Percentiles rank a stretch among this genome's conserved stretches.
These are phyloP conservation scores for Chlamydomonas reinhardtii DNA, from an alignment of 163 green algal species.

Conservation along the genomic window DNA sequence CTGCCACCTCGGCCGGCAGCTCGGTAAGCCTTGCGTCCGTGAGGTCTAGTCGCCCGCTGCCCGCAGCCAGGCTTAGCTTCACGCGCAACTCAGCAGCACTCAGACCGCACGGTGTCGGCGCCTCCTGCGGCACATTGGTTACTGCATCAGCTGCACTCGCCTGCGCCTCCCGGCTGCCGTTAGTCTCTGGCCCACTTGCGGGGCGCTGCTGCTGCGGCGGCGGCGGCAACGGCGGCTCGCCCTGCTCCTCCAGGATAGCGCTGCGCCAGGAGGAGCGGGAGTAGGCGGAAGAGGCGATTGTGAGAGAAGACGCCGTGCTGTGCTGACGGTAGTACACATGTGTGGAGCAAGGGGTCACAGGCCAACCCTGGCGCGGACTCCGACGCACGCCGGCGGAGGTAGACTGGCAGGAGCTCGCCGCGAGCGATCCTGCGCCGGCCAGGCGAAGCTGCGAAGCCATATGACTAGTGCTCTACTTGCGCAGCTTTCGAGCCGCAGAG, in stretches of 20 bases:
- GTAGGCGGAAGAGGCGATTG: not conserved
- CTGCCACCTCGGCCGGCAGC: slow-evolving; percentile 70
- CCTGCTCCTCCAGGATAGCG: slow-evolving; percentile 2
- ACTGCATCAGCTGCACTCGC: not conserved
- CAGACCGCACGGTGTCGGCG: not conserved
- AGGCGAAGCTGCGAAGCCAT: too few species aligned
- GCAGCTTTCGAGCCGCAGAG: not conserved
- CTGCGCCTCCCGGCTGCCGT: not conserved
- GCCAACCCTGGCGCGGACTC: too few species aligned
- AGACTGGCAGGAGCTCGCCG: too few species aligned
- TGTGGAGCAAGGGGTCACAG: too few species aligned
- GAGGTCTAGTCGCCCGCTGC: slow-evolving; percentile 76
- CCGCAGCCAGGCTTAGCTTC: slow-evolving; percentile 65
- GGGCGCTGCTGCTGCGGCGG: too few species aligned
- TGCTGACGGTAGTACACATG: too few species aligned
- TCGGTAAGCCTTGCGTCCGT: slow-evolving; percentile 67
- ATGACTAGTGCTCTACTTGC: not conserved
- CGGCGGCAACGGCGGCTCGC: too few species aligned
- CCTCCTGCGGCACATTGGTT: too few species aligned
- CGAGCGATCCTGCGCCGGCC: too few species aligned
- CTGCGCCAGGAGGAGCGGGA: slow-evolving; percentile 31
- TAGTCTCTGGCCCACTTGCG: not conserved
- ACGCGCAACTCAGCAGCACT: slow-evolving; percentile 41
- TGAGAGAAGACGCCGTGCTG: not conserved
- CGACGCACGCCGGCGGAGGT: too few species aligned